phyloP scores from a whole-genome alignment of 2,329 filamentous ascomycete species.

The Arthrobotrys iridis region DNA sequence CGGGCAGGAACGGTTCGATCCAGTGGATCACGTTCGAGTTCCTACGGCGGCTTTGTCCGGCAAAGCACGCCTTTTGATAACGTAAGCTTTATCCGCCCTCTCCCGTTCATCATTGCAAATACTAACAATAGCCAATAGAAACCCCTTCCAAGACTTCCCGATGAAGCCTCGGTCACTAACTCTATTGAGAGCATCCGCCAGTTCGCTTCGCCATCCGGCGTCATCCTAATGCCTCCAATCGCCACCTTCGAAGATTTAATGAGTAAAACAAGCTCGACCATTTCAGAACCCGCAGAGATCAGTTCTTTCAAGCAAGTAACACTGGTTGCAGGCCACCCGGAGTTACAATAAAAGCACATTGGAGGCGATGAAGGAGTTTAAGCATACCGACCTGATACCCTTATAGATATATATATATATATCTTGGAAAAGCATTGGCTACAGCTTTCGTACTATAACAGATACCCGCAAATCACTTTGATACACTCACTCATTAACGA shows the following conservation, averaged over 20 bases:
- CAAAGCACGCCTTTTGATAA: constrained; percentile 53
- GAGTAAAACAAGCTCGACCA: constrained; percentile 43
- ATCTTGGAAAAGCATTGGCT: neutral
- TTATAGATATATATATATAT: neutral
- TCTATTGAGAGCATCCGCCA: neutral
- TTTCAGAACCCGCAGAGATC: constrained; percentile 43
- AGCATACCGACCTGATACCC: neutral
- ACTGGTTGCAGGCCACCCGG: constrained; percentile 49
- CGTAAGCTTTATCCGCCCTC: constrained; percentile 14
- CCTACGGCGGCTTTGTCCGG: constrained; percentile 25
- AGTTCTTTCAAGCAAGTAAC: constrained; percentile 49
- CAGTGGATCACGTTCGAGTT: constrained; percentile 24
- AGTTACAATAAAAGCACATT: constrained; percentile 35
- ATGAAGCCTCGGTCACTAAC: constrained; percentile 15
- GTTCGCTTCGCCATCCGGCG: neutral
- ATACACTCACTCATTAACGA: constrained; percentile 1
- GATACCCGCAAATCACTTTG: neutral
- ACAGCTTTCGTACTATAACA: neutral
- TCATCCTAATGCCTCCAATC: constrained; percentile 28
- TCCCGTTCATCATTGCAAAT: neutral
- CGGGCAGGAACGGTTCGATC: constrained; percentile 35
- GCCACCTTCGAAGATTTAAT: constrained; percentile 49
- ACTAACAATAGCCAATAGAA: constrained; percentile 27
- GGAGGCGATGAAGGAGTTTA: neutral
- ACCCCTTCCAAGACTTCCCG: constrained; percentile 45